Evolutionary conservation across 495 filamentous ascomycete genomes (phyloP), one percentile per base, ranked within the genome.

Genomic region (Aspergillus coremiiformis): DNA sequence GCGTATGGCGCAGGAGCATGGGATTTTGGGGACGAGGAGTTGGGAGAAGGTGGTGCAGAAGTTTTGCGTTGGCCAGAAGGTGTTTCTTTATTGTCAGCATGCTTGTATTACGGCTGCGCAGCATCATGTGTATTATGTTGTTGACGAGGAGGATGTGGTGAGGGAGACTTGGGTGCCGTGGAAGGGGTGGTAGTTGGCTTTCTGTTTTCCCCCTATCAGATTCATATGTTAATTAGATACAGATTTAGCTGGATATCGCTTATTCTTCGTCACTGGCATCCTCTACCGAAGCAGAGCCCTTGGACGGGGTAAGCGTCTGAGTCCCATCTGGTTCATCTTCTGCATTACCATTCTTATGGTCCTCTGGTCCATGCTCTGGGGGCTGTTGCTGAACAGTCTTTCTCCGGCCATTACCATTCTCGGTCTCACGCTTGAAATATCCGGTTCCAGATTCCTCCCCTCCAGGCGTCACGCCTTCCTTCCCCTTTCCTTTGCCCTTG

Each of bases 1-100:
- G 29, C 68, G 74, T 14, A 75, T 84, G 42, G 79, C 77, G 51
- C 84, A 87, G 66, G 84, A 86, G 62, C 84, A 86, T 65, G 83
- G 82, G 1, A 76, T 85, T 48, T 51, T 87, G 54, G 68, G 62
- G 4, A 33, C 46, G 32, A 27, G 27, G 27, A 44, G 17, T 21
- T 30, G 22, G 23, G 54, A 53, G 29, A 59, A 53, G 41, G 53
- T 53, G 1, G 61, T 53, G 22, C 47, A 53, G 37, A 41, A 26
- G 15, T 68, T 68, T 24, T 44, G 27, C 47, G 59, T 68, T 15
- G 65, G 65, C 0, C 52, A 66, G 23, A 64, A 63, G 43, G 61
- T 68, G 21, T 27, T 59, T 22, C 46, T 68, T 15, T 61, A 59
- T 44, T 55, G 54, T 17, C 63, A 66, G 43, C 65, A 68, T 61